Conservation (phyloP, 75 land plant genomes). For the Cunninghamia lanceolata region DNA sequence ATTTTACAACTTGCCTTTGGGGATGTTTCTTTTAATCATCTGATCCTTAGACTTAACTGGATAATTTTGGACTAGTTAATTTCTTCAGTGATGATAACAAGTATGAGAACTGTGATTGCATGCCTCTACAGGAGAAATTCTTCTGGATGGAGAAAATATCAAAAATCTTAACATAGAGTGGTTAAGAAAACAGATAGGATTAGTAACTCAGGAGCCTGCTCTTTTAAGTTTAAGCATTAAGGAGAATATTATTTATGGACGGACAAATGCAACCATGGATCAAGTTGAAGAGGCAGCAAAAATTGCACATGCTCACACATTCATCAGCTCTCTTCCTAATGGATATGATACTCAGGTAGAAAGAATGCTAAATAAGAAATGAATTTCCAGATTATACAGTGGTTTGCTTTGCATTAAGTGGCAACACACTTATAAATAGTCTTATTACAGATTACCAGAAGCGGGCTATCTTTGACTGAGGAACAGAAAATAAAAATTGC, state of each 20-base stretch:
- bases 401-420: not conserved
- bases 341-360: constrained; percentile 43
- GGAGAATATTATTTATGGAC: constrained; percentile 52
- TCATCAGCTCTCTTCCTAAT: constrained; percentile 47
- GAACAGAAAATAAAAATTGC: constrained; percentile 47
- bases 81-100: not conserved
- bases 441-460: constrained; percentile 32
- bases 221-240: constrained; percentile 37
- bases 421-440: constrained; percentile 3
- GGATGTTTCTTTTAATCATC: not conserved
- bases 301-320: constrained; percentile 55
- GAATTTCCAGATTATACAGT: not conserved
- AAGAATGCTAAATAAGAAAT: not conserved
- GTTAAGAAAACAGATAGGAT: constrained; percentile 48
- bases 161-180: constrained; percentile 38
- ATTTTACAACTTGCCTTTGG: not conserved
- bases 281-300: constrained; percentile 58
- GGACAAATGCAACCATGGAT: constrained; percentile 36
- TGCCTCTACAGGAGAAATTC: constrained; percentile 36
- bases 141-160: constrained; percentile 49
- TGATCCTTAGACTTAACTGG: not conserved
- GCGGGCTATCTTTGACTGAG: constrained; percentile 27
- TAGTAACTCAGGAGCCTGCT: constrained; percentile 55
- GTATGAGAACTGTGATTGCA: not conserved
- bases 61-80: not conserved